Conservation (phyloP, 164 flowering plant genomes). For the Cinnamomum chago region DNA sequence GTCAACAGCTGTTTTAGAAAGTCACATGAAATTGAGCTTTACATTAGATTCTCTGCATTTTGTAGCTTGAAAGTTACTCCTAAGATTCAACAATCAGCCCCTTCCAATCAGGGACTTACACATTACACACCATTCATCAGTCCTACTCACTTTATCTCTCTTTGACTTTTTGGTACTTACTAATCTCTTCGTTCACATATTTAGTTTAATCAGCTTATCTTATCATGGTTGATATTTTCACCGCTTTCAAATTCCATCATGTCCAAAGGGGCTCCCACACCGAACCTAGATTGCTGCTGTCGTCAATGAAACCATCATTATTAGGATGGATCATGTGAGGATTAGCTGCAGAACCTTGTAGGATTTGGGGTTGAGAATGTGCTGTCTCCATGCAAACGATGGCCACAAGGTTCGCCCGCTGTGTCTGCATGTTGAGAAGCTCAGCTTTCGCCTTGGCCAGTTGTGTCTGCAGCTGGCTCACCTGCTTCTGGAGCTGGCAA, state of each 20-base stretch:
- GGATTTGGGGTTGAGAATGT: constrained; percentile 15
- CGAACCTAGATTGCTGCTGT: constrained; percentile 14
- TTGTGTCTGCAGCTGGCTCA: constrained; percentile 56
- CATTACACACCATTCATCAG: neutral
- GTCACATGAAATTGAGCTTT: neutral
- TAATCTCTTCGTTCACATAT: neutral
- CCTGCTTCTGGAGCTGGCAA: constrained; percentile 67
- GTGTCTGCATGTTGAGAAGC: constrained; percentile 44
- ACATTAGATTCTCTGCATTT: neutral
- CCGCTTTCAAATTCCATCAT: constrained; percentile 8
- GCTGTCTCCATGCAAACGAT: constrained; percentile 50
- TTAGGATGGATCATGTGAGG: constrained; percentile 13
- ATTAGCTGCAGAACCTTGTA: constrained; percentile 6
- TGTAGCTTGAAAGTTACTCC: neutral
- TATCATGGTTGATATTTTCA: too few species aligned
- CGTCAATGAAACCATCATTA: constrained; percentile 23
- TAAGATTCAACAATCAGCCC: neutral
- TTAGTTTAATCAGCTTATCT: neutral
- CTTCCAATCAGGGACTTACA: neutral
- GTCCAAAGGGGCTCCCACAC: constrained; percentile 46
- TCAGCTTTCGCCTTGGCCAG: constrained; percentile 70
- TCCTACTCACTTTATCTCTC: neutral
- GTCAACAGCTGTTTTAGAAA: neutral
- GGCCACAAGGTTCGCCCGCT: constrained; percentile 46
- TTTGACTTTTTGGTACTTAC: neutral